Conservation (phyloP, 345 rosid species). For the Syzygium jambos region DNA sequence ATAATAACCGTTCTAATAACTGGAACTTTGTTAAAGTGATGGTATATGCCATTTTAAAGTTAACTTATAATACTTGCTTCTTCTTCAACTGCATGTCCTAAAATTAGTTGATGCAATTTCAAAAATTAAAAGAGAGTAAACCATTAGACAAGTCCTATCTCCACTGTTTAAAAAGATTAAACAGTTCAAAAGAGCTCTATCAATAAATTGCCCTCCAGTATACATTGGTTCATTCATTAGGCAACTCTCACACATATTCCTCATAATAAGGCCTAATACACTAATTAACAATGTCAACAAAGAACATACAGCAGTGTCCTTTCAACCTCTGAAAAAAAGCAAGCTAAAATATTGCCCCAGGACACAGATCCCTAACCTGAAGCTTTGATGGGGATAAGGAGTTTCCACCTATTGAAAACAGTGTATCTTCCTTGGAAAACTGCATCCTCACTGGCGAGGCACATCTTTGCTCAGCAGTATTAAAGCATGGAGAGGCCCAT, state of each 20-base stretch:
- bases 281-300: not conserved
- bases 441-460: slow-evolving; percentile 35
- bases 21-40: not conserved
- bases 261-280: not conserved
- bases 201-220: not conserved
- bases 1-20: not conserved
- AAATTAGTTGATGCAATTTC: not conserved
- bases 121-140: not conserved
- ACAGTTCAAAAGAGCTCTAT: not conserved
- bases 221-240: not conserved
- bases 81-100: not conserved
- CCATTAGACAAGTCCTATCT: not conserved
- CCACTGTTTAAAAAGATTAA: not conserved
- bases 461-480: slow-evolving; percentile 23
- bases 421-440: slow-evolving; percentile 43
- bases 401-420: slow-evolving; percentile 30
- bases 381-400: slow-evolving; percentile 51
- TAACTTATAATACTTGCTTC: not conserved
- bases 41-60: not conserved
- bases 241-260: not conserved
- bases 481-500: slow-evolving; percentile 62
- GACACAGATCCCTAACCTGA: slow-evolving; percentile 2
- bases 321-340: not conserved
- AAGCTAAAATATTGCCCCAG: not conserved
- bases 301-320: not conserved